Percentiles rank a stretch among this genome's conserved stretches.
Conservation (phyloP, 139 green algal species). For the Coelastrella sp. region DNA sequence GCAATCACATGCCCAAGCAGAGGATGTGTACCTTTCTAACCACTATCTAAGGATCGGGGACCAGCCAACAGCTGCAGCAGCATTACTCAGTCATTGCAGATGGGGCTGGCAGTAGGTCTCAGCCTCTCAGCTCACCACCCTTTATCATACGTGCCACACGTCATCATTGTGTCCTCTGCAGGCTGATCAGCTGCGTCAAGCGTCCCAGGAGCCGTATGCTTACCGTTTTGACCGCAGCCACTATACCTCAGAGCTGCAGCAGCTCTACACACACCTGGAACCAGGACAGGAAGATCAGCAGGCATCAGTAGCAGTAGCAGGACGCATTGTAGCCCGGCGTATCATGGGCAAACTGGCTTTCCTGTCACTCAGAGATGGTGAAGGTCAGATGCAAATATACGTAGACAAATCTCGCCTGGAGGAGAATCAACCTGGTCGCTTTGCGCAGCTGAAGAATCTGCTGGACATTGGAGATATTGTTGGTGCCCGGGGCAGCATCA, state of each 20-base stretch:
- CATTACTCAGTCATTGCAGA: no score
- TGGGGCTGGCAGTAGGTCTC: neutral
- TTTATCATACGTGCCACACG: neutral
- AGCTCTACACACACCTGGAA: constrained; percentile 68
- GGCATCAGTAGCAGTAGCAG: constrained; percentile 81
- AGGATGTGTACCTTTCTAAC: no score
- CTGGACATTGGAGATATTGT: constrained; percentile 96
- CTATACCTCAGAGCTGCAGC: constrained; percentile 83
- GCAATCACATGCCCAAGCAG: no score
- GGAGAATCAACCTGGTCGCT: constrained; percentile 63
- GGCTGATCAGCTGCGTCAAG: constrained; percentile 72
- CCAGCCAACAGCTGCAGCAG: no score
- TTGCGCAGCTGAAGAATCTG: constrained; percentile 80
- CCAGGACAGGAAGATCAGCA: constrained; percentile 67
- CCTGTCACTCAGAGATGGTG: constrained; percentile 87
- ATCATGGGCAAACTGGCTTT: constrained; percentile 99
- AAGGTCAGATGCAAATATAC: constrained; percentile 92
- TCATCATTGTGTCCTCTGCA: constrained; percentile 40
- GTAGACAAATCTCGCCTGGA: constrained; percentile 84
- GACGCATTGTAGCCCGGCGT: constrained; percentile 88
- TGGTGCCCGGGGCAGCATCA: constrained; percentile 78
- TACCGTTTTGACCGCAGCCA: constrained; percentile 93
- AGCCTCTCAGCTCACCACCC: neutral
- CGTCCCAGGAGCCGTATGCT: constrained; percentile 89
- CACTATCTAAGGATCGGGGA: no score